phyloP scores from a whole-genome alignment of 2,329 filamentous ascomycete species.

The Penicillium sp. region DNA sequence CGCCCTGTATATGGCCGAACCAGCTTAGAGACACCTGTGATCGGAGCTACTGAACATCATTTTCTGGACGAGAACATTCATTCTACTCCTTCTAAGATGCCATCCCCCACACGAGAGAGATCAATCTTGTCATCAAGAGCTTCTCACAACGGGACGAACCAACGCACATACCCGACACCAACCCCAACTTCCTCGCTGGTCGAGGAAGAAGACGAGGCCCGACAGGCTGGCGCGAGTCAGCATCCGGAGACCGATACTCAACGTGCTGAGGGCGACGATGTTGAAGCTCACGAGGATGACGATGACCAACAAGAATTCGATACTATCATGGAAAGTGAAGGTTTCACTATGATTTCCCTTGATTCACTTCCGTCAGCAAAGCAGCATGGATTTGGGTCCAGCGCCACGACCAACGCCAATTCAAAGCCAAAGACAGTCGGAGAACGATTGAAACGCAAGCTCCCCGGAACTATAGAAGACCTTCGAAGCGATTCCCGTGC shows the following conservation, averaged over 20 bases:
- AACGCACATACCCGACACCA: constrained; percentile 41
- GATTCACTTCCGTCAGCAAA: constrained; percentile 51
- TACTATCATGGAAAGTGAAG: constrained; percentile 56
- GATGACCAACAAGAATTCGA: constrained; percentile 51
- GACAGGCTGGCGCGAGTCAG: constrained; percentile 5
- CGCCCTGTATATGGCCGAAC: constrained; percentile 22
- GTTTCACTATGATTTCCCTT: constrained; percentile 56
- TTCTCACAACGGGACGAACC: constrained; percentile 33
- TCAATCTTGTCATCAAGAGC: constrained; percentile 32
- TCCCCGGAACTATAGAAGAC: constrained; percentile 22
- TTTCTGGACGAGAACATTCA: constrained; percentile 29
- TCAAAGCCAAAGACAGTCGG: constrained; percentile 27
- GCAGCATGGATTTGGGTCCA: constrained; percentile 39
- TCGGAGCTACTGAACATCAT: constrained; percentile 28
- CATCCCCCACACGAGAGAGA: constrained; percentile 29
- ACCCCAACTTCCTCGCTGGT: constrained; percentile 39
- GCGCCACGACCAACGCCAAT: constrained; percentile 27
- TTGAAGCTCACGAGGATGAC: constrained; percentile 36
- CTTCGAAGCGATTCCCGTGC: constrained; percentile 15
- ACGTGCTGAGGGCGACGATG: constrained; percentile 1
- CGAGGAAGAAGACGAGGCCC: constrained; percentile 33
- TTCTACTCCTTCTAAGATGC: constrained; percentile 36
- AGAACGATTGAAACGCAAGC: constrained; percentile 27
- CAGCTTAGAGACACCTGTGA: constrained; percentile 32
- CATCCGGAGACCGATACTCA: constrained; percentile 13